Base-by-base conservation (phyloP, 2,329 filamentous ascomycete genomes). In the Talaromyces sp. region DNA sequence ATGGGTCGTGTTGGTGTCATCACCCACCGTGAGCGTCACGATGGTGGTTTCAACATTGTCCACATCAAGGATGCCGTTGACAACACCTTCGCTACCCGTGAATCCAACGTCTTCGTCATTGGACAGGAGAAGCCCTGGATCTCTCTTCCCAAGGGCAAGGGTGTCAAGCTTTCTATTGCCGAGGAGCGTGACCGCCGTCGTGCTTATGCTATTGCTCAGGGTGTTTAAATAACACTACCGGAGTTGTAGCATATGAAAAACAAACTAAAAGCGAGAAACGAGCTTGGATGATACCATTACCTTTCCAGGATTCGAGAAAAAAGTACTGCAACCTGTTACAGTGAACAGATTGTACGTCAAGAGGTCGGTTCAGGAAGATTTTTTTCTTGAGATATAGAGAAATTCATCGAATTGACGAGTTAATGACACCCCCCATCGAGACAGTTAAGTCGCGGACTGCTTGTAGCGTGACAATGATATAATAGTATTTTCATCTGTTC, bases 1-100 rank as follows among this genome's bases (percentile, higher is more conserved):
- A 99, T 97, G 93, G 94, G 94, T 79, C 94, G 94, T 93, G 93
- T 99, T 76, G 94, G 94, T 89, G 93, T 97, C 79, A 95, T 99
- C 84, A 97, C 94, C 74, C 92, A 99, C 87, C 93, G 94, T 85
- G 94, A 99, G 87, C 91, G 94, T 74, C 94, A 99, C 86, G 94
- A 99, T 73, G 94, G 94, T 85, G 94, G 94, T 80, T 99, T 99
- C 89, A 95, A 95, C 87, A 96, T 99, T 75, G 92, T 99, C 79
- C 92, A 97, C 85, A 89, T 99, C 82, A 99, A 99, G 89, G 94
- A 99, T 77, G 93, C 92, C 75, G 93, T 99, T 81, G 94, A 97
- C 88, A 99, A 99, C 89, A 89, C 90, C 77, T 99, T 99, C 82
- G 92, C 94, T 75, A 99, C 94, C 77, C 94, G 94, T 81, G 92